These are phyloP conservation scores for Tetradesmus obliquus DNA, from an alignment of 139 green algal species.

Conservation along the genomic window DNA sequence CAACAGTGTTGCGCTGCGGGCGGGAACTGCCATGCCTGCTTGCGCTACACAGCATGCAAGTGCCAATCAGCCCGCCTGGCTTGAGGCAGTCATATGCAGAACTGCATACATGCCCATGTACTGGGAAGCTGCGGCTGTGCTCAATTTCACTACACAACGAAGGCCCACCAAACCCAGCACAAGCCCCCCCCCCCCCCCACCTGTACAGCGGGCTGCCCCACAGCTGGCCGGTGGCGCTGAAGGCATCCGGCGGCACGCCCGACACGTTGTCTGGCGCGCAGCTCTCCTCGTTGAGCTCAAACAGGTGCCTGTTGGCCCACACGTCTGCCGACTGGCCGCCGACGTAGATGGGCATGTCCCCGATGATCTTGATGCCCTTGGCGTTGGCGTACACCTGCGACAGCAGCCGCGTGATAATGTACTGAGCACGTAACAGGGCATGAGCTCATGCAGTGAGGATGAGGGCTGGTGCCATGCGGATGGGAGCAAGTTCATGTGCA, in stretches of 20 bases:
- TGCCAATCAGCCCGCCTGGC: too few species aligned
- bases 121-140: too few species aligned
- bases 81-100: too few species aligned
- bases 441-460: neutral
- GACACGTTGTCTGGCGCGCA: constrained; percentile 61
- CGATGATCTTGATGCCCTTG: constrained; percentile 88
- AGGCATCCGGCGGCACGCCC: constrained; percentile 97
- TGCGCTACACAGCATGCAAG: neutral
- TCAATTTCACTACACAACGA: too few species aligned
- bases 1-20: neutral
- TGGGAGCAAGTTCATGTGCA: neutral
- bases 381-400: constrained; percentile 90
- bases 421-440: neutral
- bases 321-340: constrained; percentile 94
- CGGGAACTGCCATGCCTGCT: neutral
- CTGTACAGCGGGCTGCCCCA: constrained; percentile 98
- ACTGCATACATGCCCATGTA: too few species aligned
- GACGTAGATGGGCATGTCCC: constrained; percentile 99
- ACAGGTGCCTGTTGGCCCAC: constrained; percentile 88
- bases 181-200: constrained; percentile 60
- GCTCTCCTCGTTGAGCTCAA: constrained; percentile 63
- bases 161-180: too few species aligned
- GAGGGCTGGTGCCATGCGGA: neutral
- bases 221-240: constrained; percentile 95
- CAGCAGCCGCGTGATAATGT: neutral